Evolutionary conservation across 2,329 filamentous ascomycete genomes (phyloP), one percentile per base, ranked within the genome.

Genomic region (Fusarium clavum): DNA sequence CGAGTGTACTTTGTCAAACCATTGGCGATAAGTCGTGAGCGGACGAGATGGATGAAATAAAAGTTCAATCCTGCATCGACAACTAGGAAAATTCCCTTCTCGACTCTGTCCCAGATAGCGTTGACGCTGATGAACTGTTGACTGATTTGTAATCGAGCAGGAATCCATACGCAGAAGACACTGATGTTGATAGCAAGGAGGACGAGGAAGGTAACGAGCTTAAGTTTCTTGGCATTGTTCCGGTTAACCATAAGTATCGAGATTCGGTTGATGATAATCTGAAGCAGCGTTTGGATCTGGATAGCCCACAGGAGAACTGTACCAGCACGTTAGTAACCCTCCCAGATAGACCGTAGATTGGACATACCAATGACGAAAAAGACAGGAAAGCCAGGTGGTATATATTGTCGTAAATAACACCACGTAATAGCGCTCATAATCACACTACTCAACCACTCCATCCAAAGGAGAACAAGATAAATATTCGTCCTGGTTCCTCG

Each of bases 251-350:
- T 79, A 9, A 88, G 80, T 5, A 87, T 79, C 0, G 81, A 78
- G 24, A 86, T 83, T 58, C 86, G 83, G 69, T 87, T 88, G 72
- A 87, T 84, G 73, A 88, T 87, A 48, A 87, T 87, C 67, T 87
- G 85, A 51, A 86, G 83, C 1, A 87, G 74, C 11, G 84, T 79
- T 60, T 87, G 85, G 22, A 87, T 81, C 70, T 84, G 80, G 8
- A 84, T 70, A 11, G 78, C 77, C 83, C 83, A 84, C 7, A 76
- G 69, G 7, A 73, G 41, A 30, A 76, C 74, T 76, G 3, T 5
- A 14, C 2, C 3, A 0, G 5, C 1, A 4, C 6, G 20, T 70
- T 44, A 70, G 61, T 16, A 8, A 6, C 2, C 12, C 9, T 6
- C 14, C 4, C 6, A 8, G 1, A 3, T 2, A 9, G 1, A 2